Base-by-base conservation (phyloP, 2,329 filamentous ascomycete genomes). In the Dendrostoma leiphaemia region DNA sequence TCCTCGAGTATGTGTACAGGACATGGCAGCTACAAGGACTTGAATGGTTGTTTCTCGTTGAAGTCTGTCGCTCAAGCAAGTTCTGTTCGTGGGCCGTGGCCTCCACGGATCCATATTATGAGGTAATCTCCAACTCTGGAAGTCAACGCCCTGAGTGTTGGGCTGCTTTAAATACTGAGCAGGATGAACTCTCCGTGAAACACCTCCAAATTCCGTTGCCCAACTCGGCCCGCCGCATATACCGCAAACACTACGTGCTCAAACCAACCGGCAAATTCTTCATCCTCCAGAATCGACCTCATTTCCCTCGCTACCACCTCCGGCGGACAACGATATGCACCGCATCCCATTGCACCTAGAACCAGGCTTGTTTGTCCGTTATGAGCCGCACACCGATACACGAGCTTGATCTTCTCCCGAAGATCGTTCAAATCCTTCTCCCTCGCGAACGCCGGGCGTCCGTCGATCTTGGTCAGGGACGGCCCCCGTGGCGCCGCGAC, bases 221-320 rank as follows among this genome's bases (percentile, higher is more conserved):
- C 44, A 31, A 8, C 6, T 4, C 19, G 28, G 12, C 44, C 44
- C 29, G 29, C 44, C 6, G 44, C 44, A 17, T 46, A 34, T 13
- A 46, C 29, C 1, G 44, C 44, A 46, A 46, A 46, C 17, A 46
- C 44, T 2, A 46, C 44, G 34, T 46, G 19, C 44, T 46, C 29
- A 46, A 46, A 46, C 44, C 44, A 46, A 7, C 44, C 44, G 15
- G 28, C 44, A 46, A 46, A 46, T 29, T 46, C 44, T 8, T 31
- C 44, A 8, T 46, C 44, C n/a, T 46, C 29, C 44, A 46, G n/a
- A 4, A 46, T 46, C 28, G 2, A 10, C 19, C 44, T 34, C 44
- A 46, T 46, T 29, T 46, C 44, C 44, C 29, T 31, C 17, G 44
- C 44, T 1, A 46, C 44, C 29, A 46, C 44, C 44, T 31, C 44